Conservation (phyloP, 805 yeast species). For the Diddensiella santjacobensis region DNA sequence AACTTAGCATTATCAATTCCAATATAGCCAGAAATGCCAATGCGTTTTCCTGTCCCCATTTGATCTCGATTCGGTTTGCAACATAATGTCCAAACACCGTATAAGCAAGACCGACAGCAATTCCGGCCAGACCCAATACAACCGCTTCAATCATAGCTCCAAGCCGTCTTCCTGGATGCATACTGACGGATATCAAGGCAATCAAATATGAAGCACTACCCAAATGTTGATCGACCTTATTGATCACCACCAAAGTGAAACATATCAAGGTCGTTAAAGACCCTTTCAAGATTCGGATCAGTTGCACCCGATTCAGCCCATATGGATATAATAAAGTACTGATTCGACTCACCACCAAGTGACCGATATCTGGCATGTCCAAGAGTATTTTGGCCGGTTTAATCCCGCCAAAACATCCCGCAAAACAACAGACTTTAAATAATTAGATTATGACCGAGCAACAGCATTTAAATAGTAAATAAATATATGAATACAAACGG, state of each 20-base stretch:
- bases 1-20: conserved; percentile 44
- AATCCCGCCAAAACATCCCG: too few relatives aligned
- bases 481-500: too few relatives aligned
- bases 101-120: conserved; percentile 42
- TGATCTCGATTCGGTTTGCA: conserved; percentile 39
- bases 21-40: conserved; percentile 43
- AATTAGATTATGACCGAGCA: too few relatives aligned
- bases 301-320: conserved; percentile 14
- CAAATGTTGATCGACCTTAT: conserved; percentile 33
- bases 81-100: conserved; percentile 41
- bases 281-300: conserved; percentile 20
- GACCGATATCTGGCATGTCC: too few relatives aligned
- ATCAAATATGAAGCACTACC: conserved; percentile 45
- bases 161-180: conserved; percentile 48
- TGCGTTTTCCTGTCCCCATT: conserved; percentile 33
- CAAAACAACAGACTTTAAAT: too few relatives aligned
- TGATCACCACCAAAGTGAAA: conserved; percentile 40
- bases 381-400: too few relatives aligned
- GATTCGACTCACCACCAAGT: too few relatives aligned
- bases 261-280: conserved; percentile 29
- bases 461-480: too few relatives aligned
- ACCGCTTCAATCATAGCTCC: conserved; percentile 46
- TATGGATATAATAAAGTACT: conserved; percentile 10
- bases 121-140: conserved; percentile 40
- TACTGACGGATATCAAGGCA: conserved; percentile 44